Percentiles rank a stretch among this genome's conserved stretches.
These are phyloP conservation scores for Lactifluus pinguis DNA, from an alignment of 768 basidiomycete genomes.

Conservation along the genomic window DNA sequence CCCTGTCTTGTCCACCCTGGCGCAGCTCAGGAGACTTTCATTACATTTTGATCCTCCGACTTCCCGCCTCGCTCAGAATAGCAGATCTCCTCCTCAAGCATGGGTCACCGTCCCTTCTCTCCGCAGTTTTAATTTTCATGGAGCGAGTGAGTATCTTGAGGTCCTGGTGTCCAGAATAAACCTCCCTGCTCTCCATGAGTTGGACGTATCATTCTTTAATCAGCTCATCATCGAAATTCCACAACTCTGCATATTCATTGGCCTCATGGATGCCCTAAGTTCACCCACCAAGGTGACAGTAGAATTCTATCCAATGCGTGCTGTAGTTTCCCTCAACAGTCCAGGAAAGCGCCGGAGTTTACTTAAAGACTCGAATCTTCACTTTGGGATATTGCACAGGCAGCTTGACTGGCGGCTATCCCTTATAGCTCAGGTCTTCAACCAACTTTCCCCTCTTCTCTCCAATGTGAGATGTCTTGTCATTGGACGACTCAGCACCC, in stretches of 20 bases:
- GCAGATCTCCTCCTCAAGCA: no score
- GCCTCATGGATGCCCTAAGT: background rate
- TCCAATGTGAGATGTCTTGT: background rate
- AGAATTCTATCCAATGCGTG: no score
- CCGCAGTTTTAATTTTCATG: background rate
- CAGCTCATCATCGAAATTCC: background rate
- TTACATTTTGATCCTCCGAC: background rate
- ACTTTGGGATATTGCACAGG: no score
- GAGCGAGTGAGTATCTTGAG: conserved; percentile 4
- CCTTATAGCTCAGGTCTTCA: background rate
- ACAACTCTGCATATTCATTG: background rate
- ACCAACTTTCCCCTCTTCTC: background rate
- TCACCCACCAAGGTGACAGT: background rate
- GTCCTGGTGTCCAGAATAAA: background rate
- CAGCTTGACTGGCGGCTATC: background rate
- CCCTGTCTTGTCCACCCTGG: background rate
- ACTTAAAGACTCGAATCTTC: no score
- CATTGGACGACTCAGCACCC: background rate
- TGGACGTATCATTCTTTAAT: background rate
- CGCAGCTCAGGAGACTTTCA: background rate
- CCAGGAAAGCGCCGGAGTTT: background rate
- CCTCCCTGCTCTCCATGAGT: background rate
- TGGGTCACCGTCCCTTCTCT: background rate
- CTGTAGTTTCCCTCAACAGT: background rate
- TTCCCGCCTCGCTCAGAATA: background rate